Evolutionary conservation across 768 basidiomycete genomes (phyloP), one percentile per base, ranked within the genome.

Genomic region (Termitomyces sp.): DNA sequence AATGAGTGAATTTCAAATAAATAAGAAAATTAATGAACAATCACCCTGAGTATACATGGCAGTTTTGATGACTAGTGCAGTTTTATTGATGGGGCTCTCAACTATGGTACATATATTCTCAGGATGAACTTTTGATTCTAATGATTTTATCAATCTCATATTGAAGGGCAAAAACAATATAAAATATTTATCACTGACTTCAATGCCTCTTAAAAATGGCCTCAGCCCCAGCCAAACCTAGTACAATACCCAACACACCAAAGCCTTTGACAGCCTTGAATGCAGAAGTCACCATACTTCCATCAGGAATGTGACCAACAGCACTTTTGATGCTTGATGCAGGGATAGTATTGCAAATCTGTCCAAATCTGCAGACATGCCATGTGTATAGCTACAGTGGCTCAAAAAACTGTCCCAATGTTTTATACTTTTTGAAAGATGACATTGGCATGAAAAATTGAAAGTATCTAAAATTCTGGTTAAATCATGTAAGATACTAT

Each of bases 221-320:
- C 17, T 45, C 17, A 17, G 31, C 56, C 15, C 56, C 56, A 19
- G 56, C 50, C 12, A 46, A 47, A 21, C 56, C 51, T 15, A 53
- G 14, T 9, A 51, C 51, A 11, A 52, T 41, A 3, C 51, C 51
- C 5, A 57, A 21, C 10, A 30, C 51, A 7, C 56, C 51, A 5
- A 57, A 10, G 14, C 45, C 56, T 57, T 57, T 53, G n/a, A 51
- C 51, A 12, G 30, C 56, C 17, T 57, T 57, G 28, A 48, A 57
- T 33, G 50, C 51, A 0, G 56, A 57, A 21, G 51, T 53, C 37
- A 46, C 56, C 33, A 57, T 30, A 15, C 50, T 45, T 6, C 51
- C 46, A n/a, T 51, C 51, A 35, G 51, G 51, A 42, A 48, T 6
- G 21, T 53, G 43, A 33, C 51, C 10, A 3, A 53, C 38, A 23